phyloP scores from a whole-genome alignment of 1,284 basidiomycete genomes.

The Sporisorium graminicola region DNA sequence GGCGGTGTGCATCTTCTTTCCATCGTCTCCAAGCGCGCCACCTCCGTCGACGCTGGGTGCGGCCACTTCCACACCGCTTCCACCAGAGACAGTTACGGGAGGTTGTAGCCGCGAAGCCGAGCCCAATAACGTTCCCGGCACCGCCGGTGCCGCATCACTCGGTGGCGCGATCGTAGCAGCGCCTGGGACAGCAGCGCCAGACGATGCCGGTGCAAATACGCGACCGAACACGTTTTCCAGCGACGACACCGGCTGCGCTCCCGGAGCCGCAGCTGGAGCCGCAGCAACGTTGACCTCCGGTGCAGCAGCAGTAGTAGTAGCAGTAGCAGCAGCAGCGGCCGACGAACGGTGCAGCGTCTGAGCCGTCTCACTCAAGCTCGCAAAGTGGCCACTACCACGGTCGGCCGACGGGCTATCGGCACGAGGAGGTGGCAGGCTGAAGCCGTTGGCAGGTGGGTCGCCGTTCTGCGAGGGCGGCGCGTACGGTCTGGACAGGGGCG shows the following conservation, averaged over 20 bases:
- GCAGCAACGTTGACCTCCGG: neutral
- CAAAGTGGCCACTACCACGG: constrained; percentile 16
- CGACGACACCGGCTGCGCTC: constrained; percentile 2
- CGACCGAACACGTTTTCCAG: constrained; percentile 23
- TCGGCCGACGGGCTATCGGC: constrained; percentile 34
- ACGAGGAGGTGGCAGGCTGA: constrained; percentile 43
- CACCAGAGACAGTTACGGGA: neutral
- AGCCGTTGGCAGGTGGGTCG: constrained; percentile 30
- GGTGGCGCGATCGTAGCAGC: constrained; percentile 1
- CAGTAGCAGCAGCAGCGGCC: constrained; percentile 18
- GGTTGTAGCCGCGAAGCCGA: constrained; percentile 12
- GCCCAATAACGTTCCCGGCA: neutral
- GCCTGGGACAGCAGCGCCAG: constrained; percentile 2
- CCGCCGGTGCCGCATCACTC: constrained; percentile 1
- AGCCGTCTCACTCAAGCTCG: constrained; percentile 29
- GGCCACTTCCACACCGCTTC: too few relatives aligned
- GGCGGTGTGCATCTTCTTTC: constrained; percentile 6
- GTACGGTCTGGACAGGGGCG: constrained; percentile 47
- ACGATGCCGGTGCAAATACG: constrained; percentile 19
- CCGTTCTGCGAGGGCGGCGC: constrained; percentile 24
- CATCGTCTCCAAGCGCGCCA: neutral
- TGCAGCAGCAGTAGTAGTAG: constrained; percentile 7
- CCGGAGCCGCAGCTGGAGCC: constrained; percentile 1
- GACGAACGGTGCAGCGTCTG: constrained; percentile 33
- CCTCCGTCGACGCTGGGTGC: neutral